Conservation (phyloP, 306 rosid genomes). For the Cucurbita ficifolia region DNA sequence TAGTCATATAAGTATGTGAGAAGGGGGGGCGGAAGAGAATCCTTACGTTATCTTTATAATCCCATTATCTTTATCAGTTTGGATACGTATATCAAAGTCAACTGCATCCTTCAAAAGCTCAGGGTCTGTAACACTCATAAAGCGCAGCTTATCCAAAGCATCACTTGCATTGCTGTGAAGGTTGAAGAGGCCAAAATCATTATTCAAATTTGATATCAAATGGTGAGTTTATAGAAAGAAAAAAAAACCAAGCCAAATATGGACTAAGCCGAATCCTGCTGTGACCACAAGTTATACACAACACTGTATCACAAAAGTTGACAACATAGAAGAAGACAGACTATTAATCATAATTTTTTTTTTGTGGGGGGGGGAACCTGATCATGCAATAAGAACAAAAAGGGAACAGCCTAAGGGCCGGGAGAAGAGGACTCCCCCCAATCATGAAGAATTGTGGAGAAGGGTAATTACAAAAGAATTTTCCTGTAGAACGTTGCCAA, state of each 20-base stretch:
- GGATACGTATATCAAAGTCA: conserved; percentile 75
- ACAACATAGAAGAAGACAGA: not conserved
- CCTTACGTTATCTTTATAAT: conserved; percentile 61
- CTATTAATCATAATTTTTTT: not conserved
- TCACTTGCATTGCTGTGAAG: conserved; percentile 84
- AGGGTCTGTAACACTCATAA: conserved; percentile 73
- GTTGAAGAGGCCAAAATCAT: not conserved
- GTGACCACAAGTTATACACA: not conserved
- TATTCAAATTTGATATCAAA: not conserved
- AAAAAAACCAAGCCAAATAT: not conserved
- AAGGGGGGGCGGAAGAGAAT: not conserved
- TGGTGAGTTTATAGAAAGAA: not conserved
- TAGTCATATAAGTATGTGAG: not conserved
- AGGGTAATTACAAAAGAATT: not conserved
- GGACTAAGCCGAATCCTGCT: not conserved
- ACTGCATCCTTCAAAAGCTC: conserved; percentile 57
- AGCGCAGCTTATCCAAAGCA: conserved; percentile 92
- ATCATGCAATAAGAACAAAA: not conserved
- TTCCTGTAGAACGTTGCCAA: not conserved
- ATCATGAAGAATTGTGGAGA: not conserved
- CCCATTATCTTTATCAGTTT: conserved; percentile 77
- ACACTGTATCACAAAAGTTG: not conserved
- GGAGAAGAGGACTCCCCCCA: not conserved
- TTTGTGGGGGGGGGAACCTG: not conserved
- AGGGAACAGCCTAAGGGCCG: not conserved